A percentile compares a stretch with the other conserved stretches of the same genome.
Evolutionary conservation across 169 alveolate species (phyloP).

Genomic region (Ichthyophthirius multifiliis): DNA sequence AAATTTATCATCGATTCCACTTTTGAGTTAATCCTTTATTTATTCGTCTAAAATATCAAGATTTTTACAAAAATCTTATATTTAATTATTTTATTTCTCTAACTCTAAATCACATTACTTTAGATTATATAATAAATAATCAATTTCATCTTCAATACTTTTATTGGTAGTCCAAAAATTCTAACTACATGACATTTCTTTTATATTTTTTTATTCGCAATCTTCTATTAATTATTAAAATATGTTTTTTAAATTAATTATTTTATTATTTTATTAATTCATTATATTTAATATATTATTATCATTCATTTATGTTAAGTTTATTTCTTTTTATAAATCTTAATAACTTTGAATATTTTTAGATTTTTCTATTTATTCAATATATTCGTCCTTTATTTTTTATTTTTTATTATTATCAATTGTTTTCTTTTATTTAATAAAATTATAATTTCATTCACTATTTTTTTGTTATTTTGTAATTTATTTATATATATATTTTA

Average conservation of each 20-base stretch:
- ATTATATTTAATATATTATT: slow-evolving; percentile 4
- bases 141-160: slow-evolving; percentile 31
- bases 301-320: slow-evolving; percentile 18
- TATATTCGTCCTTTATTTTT: slow-evolving; percentile 31
- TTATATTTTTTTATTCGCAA: slow-evolving; percentile 6
- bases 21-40: too few species aligned
- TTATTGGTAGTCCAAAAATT: slow-evolving; percentile 39
- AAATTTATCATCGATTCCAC: slow-evolving; percentile 38
- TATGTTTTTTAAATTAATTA: slow-evolving; percentile 29
- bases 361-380: slow-evolving; percentile 5
- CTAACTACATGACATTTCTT: slow-evolving; percentile 24
- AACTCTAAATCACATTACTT: slow-evolving; percentile 30
- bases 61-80: slow-evolving; percentile 26
- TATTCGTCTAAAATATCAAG: slow-evolving; percentile 29
- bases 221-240: slow-evolving; percentile 18
- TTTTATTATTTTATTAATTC: background rate
- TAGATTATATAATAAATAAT: background rate
- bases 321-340: background rate
- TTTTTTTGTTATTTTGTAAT: too few species aligned
- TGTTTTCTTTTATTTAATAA: slow-evolving; percentile 33
- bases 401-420: slow-evolving; percentile 26
- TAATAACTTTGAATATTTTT: slow-evolving; percentile 8
- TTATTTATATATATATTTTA: too few species aligned
- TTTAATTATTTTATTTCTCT: slow-evolving; percentile 13
- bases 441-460: slow-evolving; percentile 38